A percentile compares a stretch with the other conserved stretches of the same genome.
These are phyloP conservation scores for Peniophora sp. DNA, from an alignment of 1,284 basidiomycete species.

Conservation along the genomic window DNA sequence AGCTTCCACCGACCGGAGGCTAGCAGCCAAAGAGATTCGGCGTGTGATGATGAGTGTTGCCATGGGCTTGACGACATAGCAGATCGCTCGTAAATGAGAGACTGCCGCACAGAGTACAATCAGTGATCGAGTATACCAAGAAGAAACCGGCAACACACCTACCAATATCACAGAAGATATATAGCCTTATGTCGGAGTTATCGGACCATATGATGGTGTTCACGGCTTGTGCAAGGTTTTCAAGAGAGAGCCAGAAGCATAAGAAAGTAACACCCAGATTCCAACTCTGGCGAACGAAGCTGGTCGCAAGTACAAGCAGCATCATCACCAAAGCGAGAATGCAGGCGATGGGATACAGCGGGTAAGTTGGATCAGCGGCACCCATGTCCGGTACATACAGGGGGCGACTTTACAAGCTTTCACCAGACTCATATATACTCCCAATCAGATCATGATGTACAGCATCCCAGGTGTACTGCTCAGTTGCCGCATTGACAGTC, in stretches of 20 bases:
- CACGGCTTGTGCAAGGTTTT: not conserved
- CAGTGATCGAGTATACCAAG: not conserved
- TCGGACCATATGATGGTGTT: not conserved
- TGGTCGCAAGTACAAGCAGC: not conserved
- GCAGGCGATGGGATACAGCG: not conserved
- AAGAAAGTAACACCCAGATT: not conserved
- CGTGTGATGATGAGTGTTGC: not conserved
- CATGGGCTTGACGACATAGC: not conserved
- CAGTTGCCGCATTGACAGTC: too few relatives aligned
- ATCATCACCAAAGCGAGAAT: not conserved
- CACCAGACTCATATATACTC: too few relatives aligned
- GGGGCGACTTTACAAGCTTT: too few relatives aligned
- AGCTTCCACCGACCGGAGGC: not conserved
- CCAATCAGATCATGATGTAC: too few relatives aligned
- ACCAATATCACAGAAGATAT: not conserved
- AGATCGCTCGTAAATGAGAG: not conserved
- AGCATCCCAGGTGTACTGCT: too few relatives aligned
- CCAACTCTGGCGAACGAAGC: not conserved
- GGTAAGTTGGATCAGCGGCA: not conserved
- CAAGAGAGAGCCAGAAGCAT: not conserved
- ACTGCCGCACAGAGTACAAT: too few relatives aligned
- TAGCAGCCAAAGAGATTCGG: not conserved
- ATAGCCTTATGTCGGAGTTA: not conserved
- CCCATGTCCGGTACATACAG: too few relatives aligned
- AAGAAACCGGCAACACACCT: not conserved